Base-by-base conservation (phyloP, 805 yeast genomes). In the Saturnispora quitensis region DNA sequence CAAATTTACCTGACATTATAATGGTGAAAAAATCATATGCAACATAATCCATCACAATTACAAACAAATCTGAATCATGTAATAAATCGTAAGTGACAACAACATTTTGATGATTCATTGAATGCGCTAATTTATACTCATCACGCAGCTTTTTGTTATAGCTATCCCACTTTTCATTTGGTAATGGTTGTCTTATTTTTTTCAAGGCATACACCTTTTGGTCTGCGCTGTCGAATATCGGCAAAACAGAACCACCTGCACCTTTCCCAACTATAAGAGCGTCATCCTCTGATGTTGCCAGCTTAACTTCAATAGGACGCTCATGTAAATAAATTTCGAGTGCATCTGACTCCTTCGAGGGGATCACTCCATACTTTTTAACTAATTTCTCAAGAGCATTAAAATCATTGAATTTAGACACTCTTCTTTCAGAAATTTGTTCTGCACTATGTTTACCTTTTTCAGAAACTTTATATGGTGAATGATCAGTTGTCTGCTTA, bases 191-290 rank as follows among this genome's bases (percentile, higher is more conserved):
- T 54, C 95, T 74, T 66, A 91, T 89, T 66, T 87, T 86, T 69
- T 90, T 90, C 50, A 91, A 86, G 0, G 98, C 98, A 68, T 78
- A 89, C 4, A 87, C 65, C 54, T 78, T 75, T 36, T 53, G 57
- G 24, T 79, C 76, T 56, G 82, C 82, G 0, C 76, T 65, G 31
- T 78, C 73, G 49, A 85, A 76, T 53, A 80, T 78, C 53, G 89
- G 84, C 50, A 85, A 77, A n/a, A 90, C 98, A 0, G 93, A 84
- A 2, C 98, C 97, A 24, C 95, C 90, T 1, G 97, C 97, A 13
- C 98, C 98, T 53, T 90, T 81, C 22, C 98, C 98, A 27, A 56
- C 52, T 5, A 56, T 49, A 9, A 56, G 35, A n/a, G 58, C 58
- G 25, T 48, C 40, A 3, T 50, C 45, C 9, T 47, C 53, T 9